These are phyloP conservation scores for Phialemoniopsis sp. DNA, from an alignment of 2,329 filamentous ascomycete species.

Conservation along the genomic window DNA sequence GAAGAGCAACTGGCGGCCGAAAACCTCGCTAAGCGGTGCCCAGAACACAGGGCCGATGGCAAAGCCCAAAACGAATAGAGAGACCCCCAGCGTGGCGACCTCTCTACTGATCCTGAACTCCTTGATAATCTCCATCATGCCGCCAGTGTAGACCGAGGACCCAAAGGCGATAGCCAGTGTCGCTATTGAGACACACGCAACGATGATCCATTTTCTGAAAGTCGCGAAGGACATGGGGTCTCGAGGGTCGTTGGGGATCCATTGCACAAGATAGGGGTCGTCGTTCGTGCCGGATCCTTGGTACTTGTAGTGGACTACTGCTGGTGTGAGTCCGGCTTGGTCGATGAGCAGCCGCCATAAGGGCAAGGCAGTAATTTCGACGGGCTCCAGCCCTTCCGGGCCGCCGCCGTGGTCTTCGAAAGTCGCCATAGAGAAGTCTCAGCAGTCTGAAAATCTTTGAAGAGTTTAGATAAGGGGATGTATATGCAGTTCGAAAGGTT, in stretches of 20 bases:
- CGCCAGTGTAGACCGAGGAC: constrained; percentile 41
- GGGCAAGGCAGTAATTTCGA: no score
- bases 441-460: no score
- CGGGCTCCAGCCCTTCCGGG: no score
- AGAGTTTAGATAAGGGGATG: no score
- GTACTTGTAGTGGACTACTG: no score
- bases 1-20: constrained; percentile 3
- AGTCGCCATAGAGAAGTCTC: no score
- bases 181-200: constrained; percentile 41
- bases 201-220: constrained; percentile 45
- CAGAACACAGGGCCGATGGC: constrained; percentile 44
- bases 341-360: no score
- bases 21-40: constrained; percentile 31
- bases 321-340: no score
- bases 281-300: neutral
- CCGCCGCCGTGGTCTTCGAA: no score
- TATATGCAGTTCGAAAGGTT: no score
- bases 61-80: constrained; percentile 49
- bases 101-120: constrained; percentile 34
- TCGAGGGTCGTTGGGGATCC: constrained; percentile 44
- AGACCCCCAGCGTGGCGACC: constrained; percentile 40
- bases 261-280: constrained; percentile 49
- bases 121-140: constrained; percentile 26
- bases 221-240: constrained; percentile 47
- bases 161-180: constrained; percentile 48